These are phyloP conservation scores for Sphagnum fallax DNA, from an alignment of 228 moss, liverwort and hornwort species.

Conservation along the genomic window DNA sequence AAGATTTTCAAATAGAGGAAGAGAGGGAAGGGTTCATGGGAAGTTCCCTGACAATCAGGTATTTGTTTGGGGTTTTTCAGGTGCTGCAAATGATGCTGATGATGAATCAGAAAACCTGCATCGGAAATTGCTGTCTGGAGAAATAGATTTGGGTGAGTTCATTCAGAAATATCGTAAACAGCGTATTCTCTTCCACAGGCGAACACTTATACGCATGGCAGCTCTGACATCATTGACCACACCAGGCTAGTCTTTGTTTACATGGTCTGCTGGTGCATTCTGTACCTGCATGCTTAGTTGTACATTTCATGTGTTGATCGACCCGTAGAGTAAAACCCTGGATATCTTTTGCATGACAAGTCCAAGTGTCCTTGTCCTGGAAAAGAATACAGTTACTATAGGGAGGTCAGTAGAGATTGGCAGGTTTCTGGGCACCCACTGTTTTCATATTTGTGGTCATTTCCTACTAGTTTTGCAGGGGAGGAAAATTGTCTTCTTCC, in stretches of 20 bases:
- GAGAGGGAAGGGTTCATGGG: not conserved
- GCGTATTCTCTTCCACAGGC: conserved; percentile 84
- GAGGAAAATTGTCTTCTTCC: too few relatives aligned
- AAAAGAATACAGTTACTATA: too few relatives aligned
- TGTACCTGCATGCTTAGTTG: conserved; percentile 18
- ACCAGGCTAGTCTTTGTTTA: conserved; percentile 43
- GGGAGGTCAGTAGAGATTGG: too few relatives aligned
- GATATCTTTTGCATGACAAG: too few relatives aligned
- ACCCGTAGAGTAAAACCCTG: conserved; percentile 1
- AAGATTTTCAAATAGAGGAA: not conserved
- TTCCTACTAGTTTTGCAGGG: too few relatives aligned
- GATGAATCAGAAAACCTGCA: conserved; percentile 92
- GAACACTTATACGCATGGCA: conserved; percentile 76
- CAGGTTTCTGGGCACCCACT: too few relatives aligned
- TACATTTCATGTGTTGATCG: conserved; percentile 33
- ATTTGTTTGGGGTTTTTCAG: conserved; percentile 18
- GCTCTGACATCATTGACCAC: conserved; percentile 81
- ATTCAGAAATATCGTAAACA: conserved; percentile 83
- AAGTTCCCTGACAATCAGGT: not conserved
- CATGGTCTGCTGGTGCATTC: conserved; percentile 11
- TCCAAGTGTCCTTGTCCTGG: too few relatives aligned
- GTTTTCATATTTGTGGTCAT: too few relatives aligned
- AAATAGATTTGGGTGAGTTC: conserved; percentile 70
- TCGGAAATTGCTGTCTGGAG: conserved; percentile 70
- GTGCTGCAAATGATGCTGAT: conserved; percentile 75